These are phyloP conservation scores for Paspalum notatum DNA, from an alignment of 176 grass and related monocot genomes.

Conservation along the genomic window DNA sequence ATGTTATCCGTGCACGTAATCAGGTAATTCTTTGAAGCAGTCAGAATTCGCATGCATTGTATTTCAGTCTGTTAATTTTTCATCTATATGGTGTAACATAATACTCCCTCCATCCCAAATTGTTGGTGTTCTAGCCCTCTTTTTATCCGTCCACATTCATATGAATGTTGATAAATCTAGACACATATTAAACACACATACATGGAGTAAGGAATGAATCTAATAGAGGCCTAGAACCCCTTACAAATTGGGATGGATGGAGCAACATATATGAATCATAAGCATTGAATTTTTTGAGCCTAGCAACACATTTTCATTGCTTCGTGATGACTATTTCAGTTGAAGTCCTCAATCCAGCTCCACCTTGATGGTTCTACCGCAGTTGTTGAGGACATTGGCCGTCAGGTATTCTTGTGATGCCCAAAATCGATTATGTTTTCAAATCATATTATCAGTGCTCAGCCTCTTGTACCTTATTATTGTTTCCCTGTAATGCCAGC, in stretches of 20 bases:
- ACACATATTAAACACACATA: too few relatives aligned
- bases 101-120: too few relatives aligned
- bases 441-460: slow-evolving; percentile 1
- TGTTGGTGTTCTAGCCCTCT: too few relatives aligned
- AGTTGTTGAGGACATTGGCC: slow-evolving; percentile 95
- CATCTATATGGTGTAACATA: background rate
- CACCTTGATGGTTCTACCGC: slow-evolving; percentile 91
- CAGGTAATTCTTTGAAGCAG: slow-evolving; percentile 54
- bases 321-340: slow-evolving; percentile 59
- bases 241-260: too few relatives aligned
- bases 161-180: too few relatives aligned
- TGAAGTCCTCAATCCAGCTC: slow-evolving; percentile 97
- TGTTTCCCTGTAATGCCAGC: slow-evolving; percentile 45
- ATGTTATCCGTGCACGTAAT: slow-evolving; percentile 98
- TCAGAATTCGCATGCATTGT: background rate
- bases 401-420: slow-evolving; percentile 66
- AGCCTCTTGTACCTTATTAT: slow-evolving; percentile 13
- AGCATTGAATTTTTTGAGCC: background rate
- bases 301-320: slow-evolving; percentile 29
- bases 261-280: background rate
- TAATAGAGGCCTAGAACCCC: too few relatives aligned
- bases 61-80: background rate
- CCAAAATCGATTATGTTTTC: background rate
- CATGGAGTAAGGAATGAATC: too few relatives aligned
- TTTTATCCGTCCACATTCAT: too few relatives aligned